Evolutionary conservation across 345 rosid genomes (phyloP), one percentile per base, ranked within the genome.

Genomic region (Bruguiera gymnorhiza): DNA sequence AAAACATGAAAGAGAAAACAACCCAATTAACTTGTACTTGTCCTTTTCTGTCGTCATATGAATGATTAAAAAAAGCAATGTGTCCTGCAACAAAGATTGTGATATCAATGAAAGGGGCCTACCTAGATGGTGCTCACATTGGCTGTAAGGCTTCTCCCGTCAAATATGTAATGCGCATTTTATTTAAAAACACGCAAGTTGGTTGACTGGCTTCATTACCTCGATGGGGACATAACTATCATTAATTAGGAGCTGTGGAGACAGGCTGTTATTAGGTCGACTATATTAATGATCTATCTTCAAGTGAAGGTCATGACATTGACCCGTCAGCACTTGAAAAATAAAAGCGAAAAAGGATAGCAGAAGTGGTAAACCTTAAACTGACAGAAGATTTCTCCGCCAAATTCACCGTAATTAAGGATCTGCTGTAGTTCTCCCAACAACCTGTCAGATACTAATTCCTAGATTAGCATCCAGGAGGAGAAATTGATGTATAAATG

Each of bases 251-350:
- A 67, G 59, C 64, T 67, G 43, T 48, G 62, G 19, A 39, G 62
- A 71, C 84, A 79, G 84, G 31, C 85, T 80, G 85, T 63, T 74
- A 69, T 75, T 80, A 71, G 81, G 81, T 81, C 79, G 34, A 43
- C 11, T 54, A 27, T 56, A 80, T 79, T 84, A 64, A 75, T 78
- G 62, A 6, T 57, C n/a, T 66, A 46, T 39, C 70, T 29, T 66
- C 29, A 54, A 36, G 68, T 20, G 31, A 60, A 29, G 56, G 26
- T 50, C 65, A 9, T 62, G 62, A 62, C 53, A 55, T 26, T 48
- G 78, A 67, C 60, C 56, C 82, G 31, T 56, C 73, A 57, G 15
- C 60, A 26, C 2, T 37, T 19, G 6, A 48, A 18, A 27, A 21
- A 50, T 16, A 18, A 50, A 26, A 63, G 8, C 2, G 15, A 4